These are phyloP conservation scores for Russula dissimulans DNA, from an alignment of 768 basidiomycete genomes.

Conservation along the genomic window DNA sequence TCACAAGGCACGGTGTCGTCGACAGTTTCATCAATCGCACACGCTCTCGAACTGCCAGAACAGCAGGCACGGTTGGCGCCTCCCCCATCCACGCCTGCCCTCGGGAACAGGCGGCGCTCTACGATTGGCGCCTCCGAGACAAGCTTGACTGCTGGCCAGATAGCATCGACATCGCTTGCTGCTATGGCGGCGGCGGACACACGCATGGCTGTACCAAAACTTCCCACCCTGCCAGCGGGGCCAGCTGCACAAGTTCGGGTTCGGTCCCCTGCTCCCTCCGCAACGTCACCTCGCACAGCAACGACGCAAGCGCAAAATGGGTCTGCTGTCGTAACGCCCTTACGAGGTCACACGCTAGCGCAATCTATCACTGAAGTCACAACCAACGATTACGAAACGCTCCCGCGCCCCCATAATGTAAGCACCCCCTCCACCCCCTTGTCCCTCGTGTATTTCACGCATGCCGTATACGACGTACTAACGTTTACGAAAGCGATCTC, in stretches of 20 bases:
- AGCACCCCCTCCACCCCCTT: background rate
- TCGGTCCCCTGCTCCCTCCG: background rate
- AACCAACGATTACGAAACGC: constrained; percentile 11
- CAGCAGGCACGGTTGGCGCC: background rate
- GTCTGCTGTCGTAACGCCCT: constrained; percentile 9
- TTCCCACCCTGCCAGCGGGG: background rate
- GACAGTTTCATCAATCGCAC: constrained; percentile 1
- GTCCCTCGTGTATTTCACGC: background rate
- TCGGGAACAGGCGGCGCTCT: background rate
- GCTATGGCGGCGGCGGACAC: background rate
- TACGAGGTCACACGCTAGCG: constrained; percentile 9
- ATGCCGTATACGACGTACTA: background rate
- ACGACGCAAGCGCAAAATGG: background rate
- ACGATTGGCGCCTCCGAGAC: background rate
- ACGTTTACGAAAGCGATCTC: background rate
- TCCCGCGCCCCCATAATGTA: constrained; percentile 16
- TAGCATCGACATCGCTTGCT: background rate
- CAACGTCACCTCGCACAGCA: background rate
- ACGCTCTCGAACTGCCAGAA: constrained; percentile 12
- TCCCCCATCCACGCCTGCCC: background rate
- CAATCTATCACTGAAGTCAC: background rate
- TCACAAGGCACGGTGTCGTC: background rate
- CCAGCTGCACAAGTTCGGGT: background rate
- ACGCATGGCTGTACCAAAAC: background rate
- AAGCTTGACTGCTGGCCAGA: background rate